Percentiles rank a stretch among this genome's conserved stretches.
Evolutionary conservation across 495 filamentous ascomycete genomes (phyloP).

Genomic region (Penicillium bialowiezense): DNA sequence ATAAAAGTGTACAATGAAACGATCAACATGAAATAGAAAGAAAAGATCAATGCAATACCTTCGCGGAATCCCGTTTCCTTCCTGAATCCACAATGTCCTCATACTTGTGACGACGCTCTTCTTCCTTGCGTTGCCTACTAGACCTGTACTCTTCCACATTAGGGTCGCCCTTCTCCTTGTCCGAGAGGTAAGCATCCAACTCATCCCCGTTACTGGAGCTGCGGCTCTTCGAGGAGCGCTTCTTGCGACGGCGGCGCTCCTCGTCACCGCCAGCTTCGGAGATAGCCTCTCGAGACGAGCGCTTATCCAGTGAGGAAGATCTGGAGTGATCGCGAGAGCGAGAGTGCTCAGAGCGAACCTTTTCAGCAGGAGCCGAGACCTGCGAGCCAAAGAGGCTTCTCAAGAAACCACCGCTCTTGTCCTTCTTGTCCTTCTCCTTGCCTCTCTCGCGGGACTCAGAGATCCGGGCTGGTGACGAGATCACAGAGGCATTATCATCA

Average conservation of each 20-base stretch:
- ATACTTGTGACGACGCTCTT: conserved; percentile 37
- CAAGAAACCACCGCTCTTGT: conserved; percentile 33
- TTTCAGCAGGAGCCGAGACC: conserved; percentile 32
- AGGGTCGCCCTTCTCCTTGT: conserved; percentile 24
- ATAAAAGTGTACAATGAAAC: conserved; percentile 27
- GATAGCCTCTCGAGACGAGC: conserved; percentile 33
- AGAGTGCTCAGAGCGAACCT: conserved; percentile 22
- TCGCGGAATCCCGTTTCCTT: conserved; percentile 33
- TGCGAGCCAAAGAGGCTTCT: conserved; percentile 39
- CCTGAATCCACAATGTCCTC: conserved; percentile 37
- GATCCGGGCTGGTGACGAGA: conserved; percentile 33
- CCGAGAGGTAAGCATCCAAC: conserved; percentile 22
- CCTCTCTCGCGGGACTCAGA: conserved; percentile 30
- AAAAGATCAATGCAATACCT: conserved; percentile 47
- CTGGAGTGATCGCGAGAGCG: conserved; percentile 12
- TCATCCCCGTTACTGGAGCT: conserved; percentile 35
- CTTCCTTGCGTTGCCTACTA: conserved; percentile 38
- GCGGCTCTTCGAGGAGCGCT: conserved; percentile 33
- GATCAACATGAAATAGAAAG: conserved; percentile 29
- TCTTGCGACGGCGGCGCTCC: conserved; percentile 43
- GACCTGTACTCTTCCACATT: conserved; percentile 37
- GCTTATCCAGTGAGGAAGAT: conserved; percentile 35
- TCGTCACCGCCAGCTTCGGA: conserved; percentile 41
- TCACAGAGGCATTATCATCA: conserved; percentile 32
- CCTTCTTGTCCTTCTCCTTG: conserved; percentile 30